Conservation (phyloP, 202 grass and related monocot genomes). For the Panicum virgatum region DNA sequence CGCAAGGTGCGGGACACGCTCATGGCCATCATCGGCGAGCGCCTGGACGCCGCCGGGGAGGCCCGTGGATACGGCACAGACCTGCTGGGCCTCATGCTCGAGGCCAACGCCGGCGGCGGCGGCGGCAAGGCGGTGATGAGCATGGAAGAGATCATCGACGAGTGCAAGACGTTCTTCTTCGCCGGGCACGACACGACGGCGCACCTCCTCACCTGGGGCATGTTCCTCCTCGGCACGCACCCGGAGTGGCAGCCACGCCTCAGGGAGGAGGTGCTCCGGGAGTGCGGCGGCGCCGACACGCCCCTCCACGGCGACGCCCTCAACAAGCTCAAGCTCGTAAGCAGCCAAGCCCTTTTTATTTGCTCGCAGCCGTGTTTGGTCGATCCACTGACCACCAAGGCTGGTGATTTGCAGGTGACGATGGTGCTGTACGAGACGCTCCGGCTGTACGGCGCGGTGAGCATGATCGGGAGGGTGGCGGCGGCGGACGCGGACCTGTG, state of each 20-base stretch:
- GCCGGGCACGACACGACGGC: constrained; percentile 60
- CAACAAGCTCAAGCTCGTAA: constrained; percentile 40
- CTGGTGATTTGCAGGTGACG: not conserved
- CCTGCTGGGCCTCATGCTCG: not conserved
- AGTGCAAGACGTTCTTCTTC: constrained; percentile 72
- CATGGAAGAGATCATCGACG: constrained; percentile 60
- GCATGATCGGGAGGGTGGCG: not conserved
- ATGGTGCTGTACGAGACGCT: constrained; percentile 41
- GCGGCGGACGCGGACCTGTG: constrained; percentile 26
- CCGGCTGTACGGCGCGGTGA: constrained; percentile 45
- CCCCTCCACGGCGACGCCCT: constrained; percentile 23
- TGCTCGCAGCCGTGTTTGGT: too few species aligned
- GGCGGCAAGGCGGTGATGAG: constrained; percentile 6
- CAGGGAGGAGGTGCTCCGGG: constrained; percentile 46
- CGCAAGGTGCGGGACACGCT: not conserved
- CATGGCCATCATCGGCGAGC: not conserved
- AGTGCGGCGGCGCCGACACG: constrained; percentile 32
- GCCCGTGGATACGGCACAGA: not conserved
- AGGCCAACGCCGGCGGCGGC: not conserved
- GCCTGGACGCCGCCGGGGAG: not conserved
- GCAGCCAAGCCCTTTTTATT: too few species aligned
- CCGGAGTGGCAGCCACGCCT: constrained; percentile 55
- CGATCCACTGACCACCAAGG: too few species aligned
- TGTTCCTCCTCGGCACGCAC: constrained; percentile 57
- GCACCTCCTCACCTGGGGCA: constrained; percentile 50